Evolutionary conservation across 2,329 filamentous ascomycete genomes (phyloP).

Genomic region (Cadophora sp.): DNA sequence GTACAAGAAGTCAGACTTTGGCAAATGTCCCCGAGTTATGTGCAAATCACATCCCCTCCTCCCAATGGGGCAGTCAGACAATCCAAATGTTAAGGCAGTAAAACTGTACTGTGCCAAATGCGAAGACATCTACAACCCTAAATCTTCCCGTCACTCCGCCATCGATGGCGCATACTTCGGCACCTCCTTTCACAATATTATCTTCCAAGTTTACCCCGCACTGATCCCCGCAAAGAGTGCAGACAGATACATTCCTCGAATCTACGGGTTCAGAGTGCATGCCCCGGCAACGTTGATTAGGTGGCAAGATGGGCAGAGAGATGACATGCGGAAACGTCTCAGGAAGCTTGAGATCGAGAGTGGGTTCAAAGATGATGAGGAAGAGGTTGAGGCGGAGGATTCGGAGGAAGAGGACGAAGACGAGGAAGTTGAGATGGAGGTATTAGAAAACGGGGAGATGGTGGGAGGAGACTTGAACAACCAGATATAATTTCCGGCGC

Average conservation of each 20-base stretch:
- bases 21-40: slow-evolving; percentile 95
- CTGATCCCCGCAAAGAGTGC: slow-evolving; percentile 86
- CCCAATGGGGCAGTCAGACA: slow-evolving; percentile 92
- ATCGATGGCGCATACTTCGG: slow-evolving; percentile 99
- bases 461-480: slow-evolving; percentile 30
- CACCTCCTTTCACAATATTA: slow-evolving; percentile 97
- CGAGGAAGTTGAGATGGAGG: slow-evolving; percentile 41
- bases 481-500: slow-evolving; percentile 22
- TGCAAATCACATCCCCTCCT: slow-evolving; percentile 93
- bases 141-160: slow-evolving; percentile 91
- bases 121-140: slow-evolving; percentile 99
- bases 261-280: slow-evolving; percentile 97
- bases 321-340: slow-evolving; percentile 82
- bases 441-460: slow-evolving; percentile 36
- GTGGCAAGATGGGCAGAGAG: slow-evolving; percentile 85
- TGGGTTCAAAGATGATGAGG: slow-evolving; percentile 76
- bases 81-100: slow-evolving; percentile 85
- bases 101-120: slow-evolving; percentile 98
- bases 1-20: slow-evolving; percentile 98
- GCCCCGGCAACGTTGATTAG: slow-evolving; percentile 84
- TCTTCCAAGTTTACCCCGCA: slow-evolving; percentile 96
- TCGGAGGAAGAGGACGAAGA: slow-evolving; percentile 56
- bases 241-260: slow-evolving; percentile 85
- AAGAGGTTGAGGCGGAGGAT: slow-evolving; percentile 66
- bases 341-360: slow-evolving; percentile 75